Evolutionary conservation across 768 basidiomycete species (phyloP), one percentile per base, ranked within the genome.

Genomic region (Xerocomellus dryophilus): DNA sequence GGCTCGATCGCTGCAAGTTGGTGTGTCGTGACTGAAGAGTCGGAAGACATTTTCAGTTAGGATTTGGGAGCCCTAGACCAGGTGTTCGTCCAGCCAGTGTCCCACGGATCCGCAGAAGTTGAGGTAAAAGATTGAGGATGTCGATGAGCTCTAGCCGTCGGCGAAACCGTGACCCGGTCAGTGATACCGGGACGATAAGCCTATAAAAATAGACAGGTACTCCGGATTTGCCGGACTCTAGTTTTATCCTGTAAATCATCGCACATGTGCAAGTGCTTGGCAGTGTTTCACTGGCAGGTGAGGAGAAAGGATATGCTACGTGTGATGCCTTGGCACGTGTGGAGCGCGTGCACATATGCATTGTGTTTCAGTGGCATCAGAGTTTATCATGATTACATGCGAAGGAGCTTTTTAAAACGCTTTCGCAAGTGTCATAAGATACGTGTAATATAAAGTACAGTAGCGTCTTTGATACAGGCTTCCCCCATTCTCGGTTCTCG

Each of bases 1-100:
- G 42, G 54, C 7, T 48, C 60, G 23, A 47, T 35, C 5, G 63
- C 36, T 5, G 46, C 8, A 2, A 65, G 67, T 31, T 65, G 68
- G 15, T 56, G 50, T 23, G 57, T 56, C 15, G 57, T 51, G 43
- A 54, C 47, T 4, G 59, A 54, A 35, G 51, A 49, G 9, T 31
- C 38, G 25, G 54, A 60, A 51, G 58, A 53, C 65, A 67, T 66
- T 2, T 25, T 52, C 18, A 12, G 17, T 27, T 15, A 23, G 40
- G n/a, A 15, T 20, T 9, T 6, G 25, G 20, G 7, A n/a, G 32
- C 11, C 21, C 29, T 21, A 15, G 27, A n/a, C n/a, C 25, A 5
- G 27, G 32, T 5, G 27, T 36, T 42, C 34, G 45, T n/a, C 12
- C 49, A 25, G 29, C 29, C 20, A 29, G 38, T 32, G 14, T 11